Conservation (phyloP, 257 asterid species). For the Solanum bulbocastanum region DNA sequence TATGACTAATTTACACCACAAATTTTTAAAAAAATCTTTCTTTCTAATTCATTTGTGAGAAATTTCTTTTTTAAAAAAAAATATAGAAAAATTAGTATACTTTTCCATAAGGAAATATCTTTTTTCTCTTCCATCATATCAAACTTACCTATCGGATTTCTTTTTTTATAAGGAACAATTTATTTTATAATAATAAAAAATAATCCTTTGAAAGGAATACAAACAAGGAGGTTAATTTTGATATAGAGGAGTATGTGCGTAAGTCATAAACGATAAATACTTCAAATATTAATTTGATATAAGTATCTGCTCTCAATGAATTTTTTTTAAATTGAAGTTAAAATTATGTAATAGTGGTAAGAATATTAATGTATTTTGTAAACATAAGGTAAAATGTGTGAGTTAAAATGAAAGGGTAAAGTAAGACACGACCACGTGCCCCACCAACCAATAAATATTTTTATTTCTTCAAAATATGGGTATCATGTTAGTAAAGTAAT, state of each 20-base stretch:
- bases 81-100: too few relatives aligned
- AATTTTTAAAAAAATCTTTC: too few relatives aligned
- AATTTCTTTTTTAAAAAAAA: too few relatives aligned
- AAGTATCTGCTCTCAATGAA: accelerated
- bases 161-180: neutral
- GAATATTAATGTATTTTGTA: neutral
- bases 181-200: too few relatives aligned
- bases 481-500: neutral
- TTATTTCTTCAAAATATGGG: neutral
- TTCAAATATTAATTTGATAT: neutral
- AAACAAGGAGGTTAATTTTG: too few relatives aligned
- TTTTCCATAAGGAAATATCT: too few relatives aligned
- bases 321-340: neutral
- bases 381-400: neutral
- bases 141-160: accelerated
- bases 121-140: neutral
- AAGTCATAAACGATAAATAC: neutral
- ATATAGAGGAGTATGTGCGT: neutral
- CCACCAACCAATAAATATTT: neutral
- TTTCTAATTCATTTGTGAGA: too few relatives aligned
- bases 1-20: too few relatives aligned
- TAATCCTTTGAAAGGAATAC: neutral
- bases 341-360: neutral
- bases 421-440: neutral
- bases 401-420: neutral